Evolutionary conservation across 169 alveolate genomes (phyloP), one percentile per base, ranked within the genome.

Genomic region (Babesia gibsoni): DNA sequence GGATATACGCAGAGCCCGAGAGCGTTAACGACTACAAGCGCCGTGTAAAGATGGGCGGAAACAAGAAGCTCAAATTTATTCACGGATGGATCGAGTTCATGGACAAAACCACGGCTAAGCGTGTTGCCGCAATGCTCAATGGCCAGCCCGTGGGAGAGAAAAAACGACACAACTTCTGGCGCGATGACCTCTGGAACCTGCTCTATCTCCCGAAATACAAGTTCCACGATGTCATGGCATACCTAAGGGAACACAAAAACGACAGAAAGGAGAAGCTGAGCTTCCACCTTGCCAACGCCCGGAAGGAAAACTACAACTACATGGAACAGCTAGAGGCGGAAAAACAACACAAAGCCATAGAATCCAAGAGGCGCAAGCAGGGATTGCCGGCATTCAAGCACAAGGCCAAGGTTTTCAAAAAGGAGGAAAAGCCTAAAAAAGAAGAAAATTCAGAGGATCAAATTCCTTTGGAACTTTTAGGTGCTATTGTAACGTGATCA

Each of bases 31-130:
- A 69, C 35, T 79, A 68, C 53, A 79, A 67, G 42, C 37, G 33
- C 66, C 52, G 83, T 2, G 77, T 79, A 4, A 77, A 77, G 41
- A 3, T 52, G 54, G 88, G 88, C n/a, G 83, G 88, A 0, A 79
- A 79, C 65, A 68, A 45, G 46, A 59, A 63, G 37, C 52, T 67
- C 27, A 79, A 79, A 42, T 79, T 79, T 41, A 45, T 20, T 1
- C 88, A 79, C 63, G 98, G 97, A 1, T 95, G 97, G 96, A 70
- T 94, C 30, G 97, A 95, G 82, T 95, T 95, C 64, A 25, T 77
- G 23, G 87, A 88, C 67, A 95, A 95, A 69, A 81, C 66, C 53
- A 90, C 83, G 69, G 98, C 98, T 25, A 95, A 92, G 77, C 56
- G 61, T 18, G 95, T 90, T 7, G 97, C 95, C n/a, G 63, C 68